phyloP scores from a whole-genome alignment of 1,284 basidiomycete genomes.

The Rhodotorula sp. region DNA sequence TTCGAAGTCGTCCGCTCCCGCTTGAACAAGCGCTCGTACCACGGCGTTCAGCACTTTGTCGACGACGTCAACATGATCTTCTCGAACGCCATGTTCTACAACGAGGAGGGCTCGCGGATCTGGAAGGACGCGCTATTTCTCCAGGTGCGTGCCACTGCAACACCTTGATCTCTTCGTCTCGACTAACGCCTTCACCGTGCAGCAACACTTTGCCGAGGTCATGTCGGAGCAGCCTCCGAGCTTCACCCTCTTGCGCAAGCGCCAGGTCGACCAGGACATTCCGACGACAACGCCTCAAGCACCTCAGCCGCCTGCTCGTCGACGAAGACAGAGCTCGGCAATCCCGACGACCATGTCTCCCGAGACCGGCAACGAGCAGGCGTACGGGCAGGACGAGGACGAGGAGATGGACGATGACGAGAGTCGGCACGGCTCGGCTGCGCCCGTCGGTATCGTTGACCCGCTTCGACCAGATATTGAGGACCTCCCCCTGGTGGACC shows the following conservation, averaged over 20 bases:
- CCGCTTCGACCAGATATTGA: not conserved
- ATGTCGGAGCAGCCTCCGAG: slow-evolving; percentile 43
- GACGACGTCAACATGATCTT: slow-evolving; percentile 42
- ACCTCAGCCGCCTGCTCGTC: not conserved
- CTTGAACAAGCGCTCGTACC: slow-evolving; percentile 38
- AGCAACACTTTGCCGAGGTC: slow-evolving; percentile 38
- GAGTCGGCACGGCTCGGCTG: slow-evolving; percentile 1
- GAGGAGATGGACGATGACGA: not conserved
- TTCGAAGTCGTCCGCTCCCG: slow-evolving; percentile 31
- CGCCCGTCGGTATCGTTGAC: not conserved
- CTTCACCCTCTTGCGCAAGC: slow-evolving; percentile 28
- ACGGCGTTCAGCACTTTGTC: slow-evolving; percentile 35
- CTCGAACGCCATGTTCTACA: slow-evolving; percentile 43
- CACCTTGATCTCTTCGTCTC: not conserved
- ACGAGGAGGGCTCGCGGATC: slow-evolving; percentile 41
- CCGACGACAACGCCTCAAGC: not conserved
- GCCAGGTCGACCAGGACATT: not conserved
- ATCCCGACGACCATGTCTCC: not conserved
- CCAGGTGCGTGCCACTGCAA: slow-evolving; percentile 26
- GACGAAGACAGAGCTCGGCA: not conserved
- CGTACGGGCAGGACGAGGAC: not conserved
- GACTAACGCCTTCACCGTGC: not conserved
- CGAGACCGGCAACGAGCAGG: not conserved
- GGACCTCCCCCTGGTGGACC: not conserved
- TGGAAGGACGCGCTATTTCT: slow-evolving; percentile 43